These are phyloP conservation scores for Grosmannia serpens DNA, from an alignment of 2,329 filamentous ascomycete genomes.

Conservation along the genomic window DNA sequence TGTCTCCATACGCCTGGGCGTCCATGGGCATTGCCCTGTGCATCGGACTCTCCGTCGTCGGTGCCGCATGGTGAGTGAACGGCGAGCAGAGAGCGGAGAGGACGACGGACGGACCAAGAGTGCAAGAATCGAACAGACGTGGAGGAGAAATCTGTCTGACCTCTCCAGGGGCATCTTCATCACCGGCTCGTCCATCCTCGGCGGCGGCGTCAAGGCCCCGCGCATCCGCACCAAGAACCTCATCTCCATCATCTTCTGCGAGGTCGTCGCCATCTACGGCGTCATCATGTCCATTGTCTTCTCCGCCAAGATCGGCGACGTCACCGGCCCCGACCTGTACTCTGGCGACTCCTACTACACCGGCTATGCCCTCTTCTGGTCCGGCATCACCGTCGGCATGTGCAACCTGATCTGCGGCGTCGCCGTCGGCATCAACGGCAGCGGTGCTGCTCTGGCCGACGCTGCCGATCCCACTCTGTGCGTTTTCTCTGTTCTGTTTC, in stretches of 20 bases:
- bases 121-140: too few relatives aligned
- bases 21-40: slow-evolving; percentile 83
- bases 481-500: slow-evolving; percentile 23
- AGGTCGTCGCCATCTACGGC: slow-evolving; percentile 98
- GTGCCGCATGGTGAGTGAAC: slow-evolving; percentile 76
- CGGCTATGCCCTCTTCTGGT: slow-evolving; percentile 92
- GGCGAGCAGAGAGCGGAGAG: neutral
- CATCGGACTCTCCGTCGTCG: slow-evolving; percentile 91
- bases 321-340: slow-evolving; percentile 54
- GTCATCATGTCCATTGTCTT: slow-evolving; percentile 99
- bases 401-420: slow-evolving; percentile 96
- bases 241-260: slow-evolving; percentile 99
- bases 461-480: slow-evolving; percentile 85
- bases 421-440: slow-evolving; percentile 95
- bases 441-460: slow-evolving; percentile 89
- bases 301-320: slow-evolving; percentile 68
- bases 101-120: neutral
- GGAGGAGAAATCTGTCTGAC: too few relatives aligned
- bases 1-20: slow-evolving; percentile 93
- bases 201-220: slow-evolving; percentile 90
- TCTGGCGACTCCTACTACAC: slow-evolving; percentile 81
- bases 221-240: slow-evolving; percentile 98
- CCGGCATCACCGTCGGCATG: slow-evolving; percentile 82
- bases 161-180: slow-evolving; percentile 86
- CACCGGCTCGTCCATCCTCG: slow-evolving; percentile 92